Base-by-base conservation (phyloP, 331 rosid species). In the Prunus yedoensis region DNA sequence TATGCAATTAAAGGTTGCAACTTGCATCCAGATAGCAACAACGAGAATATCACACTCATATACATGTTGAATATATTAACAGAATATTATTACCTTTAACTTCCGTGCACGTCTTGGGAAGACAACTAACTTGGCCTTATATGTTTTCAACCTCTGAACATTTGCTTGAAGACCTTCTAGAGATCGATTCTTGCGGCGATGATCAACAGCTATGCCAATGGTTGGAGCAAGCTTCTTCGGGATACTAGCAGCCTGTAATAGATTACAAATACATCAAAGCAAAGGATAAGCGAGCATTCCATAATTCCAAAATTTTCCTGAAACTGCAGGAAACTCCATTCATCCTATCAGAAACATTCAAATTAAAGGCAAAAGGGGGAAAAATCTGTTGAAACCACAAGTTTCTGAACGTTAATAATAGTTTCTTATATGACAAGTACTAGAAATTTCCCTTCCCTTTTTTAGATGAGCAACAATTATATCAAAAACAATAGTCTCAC, bases 51-150 rank as follows among this genome's bases (percentile, higher is more conserved):
- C 57, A 16, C 61, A n/a, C 27, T 4, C 1, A 18, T 10, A 20
- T 56, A n/a, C 25, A 56, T 2, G 13, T 56, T 15, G 11, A 56
- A n/a, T 20, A 56, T 20, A 9, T n/a, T 5, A 3, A 8, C 4
- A 56, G 4, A 56, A 20, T 3, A 15, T 52, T 16, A 4, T 63
- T 82, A 88, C 96, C 92, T 89, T 89, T 51, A 81, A 78, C 75
- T 87, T 85, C 74, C 86, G 84, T 5, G 89, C 87, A 0, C 91
- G 85, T 77, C 92, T 86, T 69, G 94, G 92, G 89, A 91, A 89
- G 68, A 89, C 92, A 4, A 89, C 96, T 78, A 87, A 66, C 73
- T 91, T 91, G 38, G 93, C 93, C 93, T 91, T 91, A 79, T 82
- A 91, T 18, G 93, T 89, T 69, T 88, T 91, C 86, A 91, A 80